Percentiles rank a stretch among this genome's conserved stretches.
Evolutionary conservation across 495 filamentous ascomycete species (phyloP).

Genomic region (Penicillium verhagenii): DNA sequence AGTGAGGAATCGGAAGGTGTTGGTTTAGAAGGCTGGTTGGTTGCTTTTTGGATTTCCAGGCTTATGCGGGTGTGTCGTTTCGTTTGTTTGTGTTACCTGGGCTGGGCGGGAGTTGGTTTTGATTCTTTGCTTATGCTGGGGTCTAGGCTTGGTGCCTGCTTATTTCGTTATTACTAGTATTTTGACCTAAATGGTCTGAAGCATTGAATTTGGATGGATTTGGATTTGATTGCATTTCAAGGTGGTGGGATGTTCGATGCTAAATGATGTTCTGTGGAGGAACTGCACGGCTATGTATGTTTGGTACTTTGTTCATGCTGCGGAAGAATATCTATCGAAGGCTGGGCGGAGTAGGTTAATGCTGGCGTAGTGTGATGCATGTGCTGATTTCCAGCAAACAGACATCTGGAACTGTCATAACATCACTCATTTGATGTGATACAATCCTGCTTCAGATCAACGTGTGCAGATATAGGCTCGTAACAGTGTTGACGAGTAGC

Average conservation of each 20-base stretch:
- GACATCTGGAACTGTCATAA: not conserved
- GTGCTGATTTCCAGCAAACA: not conserved
- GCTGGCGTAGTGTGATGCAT: not conserved
- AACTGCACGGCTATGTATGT: not conserved
- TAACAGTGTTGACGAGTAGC: not conserved
- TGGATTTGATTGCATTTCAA: no score
- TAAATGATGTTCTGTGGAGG: no score
- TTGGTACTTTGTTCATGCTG: not conserved
- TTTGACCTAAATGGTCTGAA: no score
- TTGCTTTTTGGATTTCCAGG: not conserved
- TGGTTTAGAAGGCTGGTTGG: no score
- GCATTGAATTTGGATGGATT: not conserved
- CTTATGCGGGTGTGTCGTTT: not conserved
- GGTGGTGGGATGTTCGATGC: no score
- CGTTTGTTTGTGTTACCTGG: slow-evolving; percentile 1
- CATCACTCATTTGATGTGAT: not conserved
- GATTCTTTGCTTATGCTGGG: not conserved
- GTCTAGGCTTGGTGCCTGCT: not conserved
- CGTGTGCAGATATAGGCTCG: not conserved
- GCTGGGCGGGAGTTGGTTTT: not conserved
- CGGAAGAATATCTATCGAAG: not conserved
- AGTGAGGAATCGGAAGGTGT: not conserved
- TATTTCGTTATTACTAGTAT: no score
- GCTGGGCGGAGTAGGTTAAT: not conserved
- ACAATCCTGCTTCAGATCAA: not conserved